These are phyloP conservation scores for Leucocoprinus leucothites DNA, from an alignment of 768 basidiomycete species.

Conservation along the genomic window DNA sequence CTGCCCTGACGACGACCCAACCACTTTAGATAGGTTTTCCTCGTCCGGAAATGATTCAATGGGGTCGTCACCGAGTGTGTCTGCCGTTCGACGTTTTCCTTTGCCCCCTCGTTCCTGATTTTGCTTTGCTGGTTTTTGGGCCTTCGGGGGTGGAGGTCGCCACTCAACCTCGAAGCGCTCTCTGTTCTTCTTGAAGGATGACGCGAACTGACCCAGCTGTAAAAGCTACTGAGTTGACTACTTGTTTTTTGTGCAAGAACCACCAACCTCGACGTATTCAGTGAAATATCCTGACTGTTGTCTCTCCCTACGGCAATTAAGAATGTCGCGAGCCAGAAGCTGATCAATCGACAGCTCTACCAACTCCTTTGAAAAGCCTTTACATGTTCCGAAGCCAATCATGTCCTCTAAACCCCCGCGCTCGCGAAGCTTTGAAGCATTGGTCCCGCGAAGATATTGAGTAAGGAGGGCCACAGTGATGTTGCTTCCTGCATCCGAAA, in stretches of 20 bases:
- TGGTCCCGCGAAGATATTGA: conserved; percentile 65
- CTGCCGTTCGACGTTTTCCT: background rate
- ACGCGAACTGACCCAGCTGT: background rate
- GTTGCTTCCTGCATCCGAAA: conserved; percentile 41
- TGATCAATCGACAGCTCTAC: conserved; percentile 64
- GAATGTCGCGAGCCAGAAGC: conserved; percentile 46
- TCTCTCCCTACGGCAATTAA: conserved; percentile 44
- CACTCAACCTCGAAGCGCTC: conserved; percentile 6
- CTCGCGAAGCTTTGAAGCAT: conserved; percentile 38
- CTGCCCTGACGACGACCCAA: background rate
- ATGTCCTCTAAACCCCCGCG: conserved; percentile 43
- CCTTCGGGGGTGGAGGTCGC: conserved; percentile 9
- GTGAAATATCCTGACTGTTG: conserved; percentile 41
- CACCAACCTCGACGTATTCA: conserved; percentile 49
- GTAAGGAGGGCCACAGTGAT: conserved; percentile 61
- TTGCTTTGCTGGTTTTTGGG: background rate
- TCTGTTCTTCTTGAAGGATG: background rate
- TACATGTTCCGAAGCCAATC: conserved; percentile 52
- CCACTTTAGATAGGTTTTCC: background rate
- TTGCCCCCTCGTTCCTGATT: background rate
- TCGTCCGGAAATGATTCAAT: conserved; percentile 11
- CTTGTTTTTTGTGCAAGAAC: background rate
- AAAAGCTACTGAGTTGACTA: background rate
- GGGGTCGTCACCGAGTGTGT: background rate
- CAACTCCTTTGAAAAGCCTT: conserved; percentile 45